These are phyloP conservation scores for Noccaea bulbosa DNA, from an alignment of 345 rosid genomes.

Conservation along the genomic window DNA sequence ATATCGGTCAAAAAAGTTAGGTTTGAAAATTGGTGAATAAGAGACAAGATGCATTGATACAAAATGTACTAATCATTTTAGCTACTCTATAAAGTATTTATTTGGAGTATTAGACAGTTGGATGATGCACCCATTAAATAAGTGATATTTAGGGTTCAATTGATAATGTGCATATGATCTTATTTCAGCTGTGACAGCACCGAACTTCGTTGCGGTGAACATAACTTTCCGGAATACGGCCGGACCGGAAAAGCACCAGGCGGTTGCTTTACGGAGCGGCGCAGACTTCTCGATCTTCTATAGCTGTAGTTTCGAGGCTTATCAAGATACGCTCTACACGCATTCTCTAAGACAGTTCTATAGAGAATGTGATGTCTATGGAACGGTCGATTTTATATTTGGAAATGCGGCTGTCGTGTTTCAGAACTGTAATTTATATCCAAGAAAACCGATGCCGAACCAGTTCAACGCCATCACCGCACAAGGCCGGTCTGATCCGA, in stretches of 20 bases:
- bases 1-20: conserved; percentile 21
- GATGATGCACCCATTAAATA: neutral
- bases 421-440: conserved; percentile 75
- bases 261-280: conserved; percentile 81
- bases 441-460: conserved; percentile 73
- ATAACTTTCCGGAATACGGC: conserved; percentile 91
- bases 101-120: neutral
- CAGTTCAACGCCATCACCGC: conserved; percentile 93
- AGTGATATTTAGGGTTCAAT: neutral
- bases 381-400: conserved; percentile 91
- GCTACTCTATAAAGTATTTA: no score
- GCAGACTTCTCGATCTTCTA: conserved; percentile 84
- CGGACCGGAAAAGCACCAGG: conserved; percentile 83
- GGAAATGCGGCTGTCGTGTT: conserved; percentile 89
- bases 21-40: conserved; percentile 19
- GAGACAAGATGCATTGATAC: conserved; percentile 31
- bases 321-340: conserved; percentile 85
- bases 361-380: conserved; percentile 84
- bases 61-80: conserved; percentile 9
- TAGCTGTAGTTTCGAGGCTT: conserved; percentile 82
- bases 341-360: conserved; percentile 90
- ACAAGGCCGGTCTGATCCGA: conserved; percentile 84
- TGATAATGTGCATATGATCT: neutral
- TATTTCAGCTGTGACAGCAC: conserved; percentile 75
- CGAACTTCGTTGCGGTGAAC: conserved; percentile 78